Base-by-base conservation (phyloP, 1,284 basidiomycete species). In the Trichosporon faecale region DNA sequence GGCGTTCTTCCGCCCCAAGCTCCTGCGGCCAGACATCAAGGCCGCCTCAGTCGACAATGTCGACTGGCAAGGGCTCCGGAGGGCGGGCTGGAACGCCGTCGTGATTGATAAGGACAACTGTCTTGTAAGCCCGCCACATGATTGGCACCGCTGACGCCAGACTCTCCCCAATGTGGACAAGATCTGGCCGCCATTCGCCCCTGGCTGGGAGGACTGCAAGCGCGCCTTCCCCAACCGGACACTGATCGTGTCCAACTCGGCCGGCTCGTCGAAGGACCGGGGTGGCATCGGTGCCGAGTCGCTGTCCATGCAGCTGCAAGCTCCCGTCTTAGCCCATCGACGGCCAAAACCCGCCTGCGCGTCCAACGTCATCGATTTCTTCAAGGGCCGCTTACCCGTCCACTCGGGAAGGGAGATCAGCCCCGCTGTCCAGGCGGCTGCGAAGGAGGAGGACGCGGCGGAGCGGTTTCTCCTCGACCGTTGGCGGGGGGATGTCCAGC, bases 71-170 rank as follows among this genome's bases (percentile, higher is more conserved):
- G 90, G 89, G 16, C 85, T 98, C 46, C 87, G 88, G 71, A 85
- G 86, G 68, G 89, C 89, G 18, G 95, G 95, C 1, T 95, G 94
- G 77, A 88, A 90, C 63, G 94, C 91, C 37, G 91, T 92, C 12
- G 90, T 99, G 0, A 91, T 98, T 75, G 96, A 98, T 88, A 98
- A 98, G 85, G 96, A 99, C 82, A 98, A 99, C 76, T 98, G 96
- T 79, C 83, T 98, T 75, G 94, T 93, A 76, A 44, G 89, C 84
- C 23, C 37, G 18, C n/a, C n/a, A n/a, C n/a, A n/a, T n/a, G n/a
- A n/a, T n/a, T n/a, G n/a, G n/a, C n/a, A n/a, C n/a, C 67, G 33
- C 67, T 70, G 25, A 72, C 71, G 0, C n/a, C 72, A 94, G 93
- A 95, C 93, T 1, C 77, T 89, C 35, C 93, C 93, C 0, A 85